Conservation (phyloP, 306 rosid genomes). For the Trifolium subterraneum region DNA sequence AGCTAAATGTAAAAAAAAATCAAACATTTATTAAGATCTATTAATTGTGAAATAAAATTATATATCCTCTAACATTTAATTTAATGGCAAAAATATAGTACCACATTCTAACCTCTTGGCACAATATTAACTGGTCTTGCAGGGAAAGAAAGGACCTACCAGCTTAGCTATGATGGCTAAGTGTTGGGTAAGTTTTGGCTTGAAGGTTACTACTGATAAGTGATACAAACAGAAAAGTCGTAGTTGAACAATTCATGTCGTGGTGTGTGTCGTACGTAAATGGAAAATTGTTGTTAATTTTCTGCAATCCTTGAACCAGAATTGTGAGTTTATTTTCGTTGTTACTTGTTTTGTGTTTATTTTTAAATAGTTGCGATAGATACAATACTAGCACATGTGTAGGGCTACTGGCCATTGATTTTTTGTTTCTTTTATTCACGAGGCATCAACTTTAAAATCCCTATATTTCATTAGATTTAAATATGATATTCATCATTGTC, state of each 20-base stretch:
- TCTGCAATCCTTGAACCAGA: too few relatives aligned
- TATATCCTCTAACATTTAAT: too few relatives aligned
- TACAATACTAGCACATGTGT: background rate
- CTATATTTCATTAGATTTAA: too few relatives aligned
- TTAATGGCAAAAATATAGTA: too few relatives aligned
- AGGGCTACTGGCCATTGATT: background rate
- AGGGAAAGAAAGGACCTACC: background rate
- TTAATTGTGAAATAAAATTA: too few relatives aligned
- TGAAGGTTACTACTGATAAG: background rate
- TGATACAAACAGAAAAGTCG: background rate
- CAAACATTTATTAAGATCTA: too few relatives aligned
- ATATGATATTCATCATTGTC: too few relatives aligned
- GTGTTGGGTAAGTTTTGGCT: background rate
- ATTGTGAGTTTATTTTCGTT: too few relatives aligned
- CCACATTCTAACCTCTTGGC: background rate
- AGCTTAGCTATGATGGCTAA: background rate
- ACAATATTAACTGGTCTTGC: background rate
- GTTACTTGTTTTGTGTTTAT: too few relatives aligned
- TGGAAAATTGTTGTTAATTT: background rate
- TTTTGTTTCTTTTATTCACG: slow-evolving; percentile 5
- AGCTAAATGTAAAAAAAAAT: too few relatives aligned
- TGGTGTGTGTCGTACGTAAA: background rate
- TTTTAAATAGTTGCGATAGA: too few relatives aligned
- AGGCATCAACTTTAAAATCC: background rate
- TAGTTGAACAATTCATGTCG: background rate